These are phyloP conservation scores for Lodderomyces pseudojiufengensis DNA, from an alignment of 1,139 yeast genomes.

Conservation along the genomic window DNA sequence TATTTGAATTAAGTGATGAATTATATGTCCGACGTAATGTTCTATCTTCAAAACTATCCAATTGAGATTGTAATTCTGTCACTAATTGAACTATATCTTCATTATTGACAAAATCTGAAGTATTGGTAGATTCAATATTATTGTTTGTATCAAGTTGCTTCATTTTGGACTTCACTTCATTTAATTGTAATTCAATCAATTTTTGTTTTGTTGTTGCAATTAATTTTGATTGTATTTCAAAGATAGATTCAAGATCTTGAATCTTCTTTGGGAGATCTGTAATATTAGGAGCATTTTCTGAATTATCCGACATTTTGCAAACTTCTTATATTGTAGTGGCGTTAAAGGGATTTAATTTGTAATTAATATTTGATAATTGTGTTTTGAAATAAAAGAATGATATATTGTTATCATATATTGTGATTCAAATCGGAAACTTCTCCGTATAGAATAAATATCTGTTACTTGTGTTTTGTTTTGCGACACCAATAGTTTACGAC, in stretches of 20 bases:
- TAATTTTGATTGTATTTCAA: conserved; percentile 43
- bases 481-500: too few relatives aligned
- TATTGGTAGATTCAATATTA: conserved; percentile 28
- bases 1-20: conserved; percentile 16
- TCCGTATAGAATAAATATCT: too few relatives aligned
- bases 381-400: too few relatives aligned
- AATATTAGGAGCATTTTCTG: conserved; percentile 22
- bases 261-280: too few relatives aligned
- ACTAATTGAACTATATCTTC: conserved; percentile 84
- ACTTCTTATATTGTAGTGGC: background rate
- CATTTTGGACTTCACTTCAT: conserved; percentile 40
- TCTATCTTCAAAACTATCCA: conserved; percentile 68
- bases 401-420: too few relatives aligned
- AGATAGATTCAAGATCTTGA: conserved; percentile 38
- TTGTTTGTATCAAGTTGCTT: conserved; percentile 22
- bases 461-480: too few relatives aligned
- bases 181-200: conserved; percentile 63
- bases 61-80: conserved; percentile 84
- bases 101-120: conserved; percentile 65
- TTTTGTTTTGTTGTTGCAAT: conserved; percentile 70
- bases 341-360: too few relatives aligned
- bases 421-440: too few relatives aligned
- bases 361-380: too few relatives aligned
- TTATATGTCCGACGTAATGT: conserved; percentile 52
- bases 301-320: background rate